A percentile compares a stretch with the other conserved stretches of the same genome.
phyloP scores from a whole-genome alignment of 2,329 filamentous ascomycete genomes.

The Calonectria multiphialidica region DNA sequence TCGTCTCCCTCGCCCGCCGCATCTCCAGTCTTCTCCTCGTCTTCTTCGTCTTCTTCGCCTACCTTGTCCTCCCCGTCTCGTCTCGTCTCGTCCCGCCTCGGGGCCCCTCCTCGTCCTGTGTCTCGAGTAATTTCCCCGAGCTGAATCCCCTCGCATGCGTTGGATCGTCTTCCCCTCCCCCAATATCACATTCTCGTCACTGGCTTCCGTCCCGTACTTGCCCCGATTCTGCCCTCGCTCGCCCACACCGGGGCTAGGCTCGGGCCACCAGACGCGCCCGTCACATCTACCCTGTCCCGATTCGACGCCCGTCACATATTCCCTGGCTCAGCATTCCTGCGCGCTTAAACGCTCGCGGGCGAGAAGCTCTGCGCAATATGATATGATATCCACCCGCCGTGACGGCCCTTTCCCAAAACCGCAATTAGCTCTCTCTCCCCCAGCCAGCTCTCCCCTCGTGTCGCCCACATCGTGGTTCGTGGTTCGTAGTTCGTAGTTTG shows the following conservation, averaged over 20 bases:
- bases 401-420: constrained; percentile 33
- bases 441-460: constrained; percentile 7
- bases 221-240: constrained; percentile 12
- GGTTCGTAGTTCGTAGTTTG: too few relatives aligned
- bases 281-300: constrained; percentile 34
- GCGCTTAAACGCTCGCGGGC: constrained; percentile 33
- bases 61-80: background rate
- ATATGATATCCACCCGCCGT: constrained; percentile 32
- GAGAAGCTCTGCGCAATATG: constrained; percentile 23
- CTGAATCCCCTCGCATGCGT: background rate
- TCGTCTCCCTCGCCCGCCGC: background rate
- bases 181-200: constrained; percentile 11
- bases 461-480: background rate
- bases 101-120: background rate
- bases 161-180: background rate
- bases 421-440: constrained; percentile 32
- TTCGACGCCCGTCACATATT: constrained; percentile 30
- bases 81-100: background rate
- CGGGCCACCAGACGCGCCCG: constrained; percentile 26
- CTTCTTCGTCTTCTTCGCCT: background rate
- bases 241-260: constrained; percentile 32
- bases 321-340: constrained; percentile 15
- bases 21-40: background rate
- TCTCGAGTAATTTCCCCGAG: constrained; percentile 13
- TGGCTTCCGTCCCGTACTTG: constrained; percentile 5